These are phyloP conservation scores for Leccinum subtestaceum DNA, from an alignment of 768 basidiomycete genomes.

Conservation along the genomic window DNA sequence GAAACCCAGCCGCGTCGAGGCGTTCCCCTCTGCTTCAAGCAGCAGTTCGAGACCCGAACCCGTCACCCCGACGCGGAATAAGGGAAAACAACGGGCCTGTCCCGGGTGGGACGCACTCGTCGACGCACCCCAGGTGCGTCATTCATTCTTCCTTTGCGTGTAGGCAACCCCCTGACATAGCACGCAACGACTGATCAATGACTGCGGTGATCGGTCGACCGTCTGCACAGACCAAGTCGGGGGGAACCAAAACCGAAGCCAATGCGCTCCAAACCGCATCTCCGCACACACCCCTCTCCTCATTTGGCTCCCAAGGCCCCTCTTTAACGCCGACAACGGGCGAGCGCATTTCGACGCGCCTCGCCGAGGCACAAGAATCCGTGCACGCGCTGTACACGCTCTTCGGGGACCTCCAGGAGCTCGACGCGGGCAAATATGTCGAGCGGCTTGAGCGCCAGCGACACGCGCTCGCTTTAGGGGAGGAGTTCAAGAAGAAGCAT, in stretches of 20 bases:
- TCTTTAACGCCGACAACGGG: conserved; percentile 11
- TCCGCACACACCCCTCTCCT: background rate
- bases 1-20: background rate
- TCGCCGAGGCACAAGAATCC: background rate
- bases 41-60: conserved; percentile 5
- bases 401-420: conserved; percentile 12
- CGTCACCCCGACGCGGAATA: conserved; percentile 22
- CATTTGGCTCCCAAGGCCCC: background rate
- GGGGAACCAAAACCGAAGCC: background rate
- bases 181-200: conserved; percentile 11
- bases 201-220: background rate
- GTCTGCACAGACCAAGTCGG: conserved; percentile 5
- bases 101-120: background rate
- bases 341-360: conserved; percentile 22
- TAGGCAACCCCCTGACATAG: background rate
- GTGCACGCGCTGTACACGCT: background rate
- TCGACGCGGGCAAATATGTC: conserved; percentile 30
- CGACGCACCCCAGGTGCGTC: conserved; percentile 11
- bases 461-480: conserved; percentile 35
- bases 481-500: conserved; percentile 29
- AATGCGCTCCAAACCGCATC: background rate
- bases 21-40: background rate
- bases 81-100: conserved; percentile 23
- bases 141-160: background rate
- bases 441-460: conserved; percentile 39